phyloP scores from a whole-genome alignment of 495 filamentous ascomycete genomes.

The Lasiosphaeria hispida region DNA sequence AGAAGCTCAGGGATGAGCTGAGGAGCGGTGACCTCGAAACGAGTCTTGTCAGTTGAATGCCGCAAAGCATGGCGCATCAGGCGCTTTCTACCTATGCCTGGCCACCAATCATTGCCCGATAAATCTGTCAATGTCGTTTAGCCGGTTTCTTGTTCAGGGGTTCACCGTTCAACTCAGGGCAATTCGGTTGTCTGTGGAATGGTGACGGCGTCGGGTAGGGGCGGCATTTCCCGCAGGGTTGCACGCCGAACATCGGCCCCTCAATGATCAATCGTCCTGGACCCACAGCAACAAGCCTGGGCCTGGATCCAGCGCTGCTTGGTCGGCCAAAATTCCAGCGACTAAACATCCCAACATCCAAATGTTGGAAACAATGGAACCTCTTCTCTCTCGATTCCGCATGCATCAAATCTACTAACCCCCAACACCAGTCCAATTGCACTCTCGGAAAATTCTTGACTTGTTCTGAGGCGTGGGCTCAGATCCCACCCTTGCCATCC shows the following conservation, averaged over 20 bases:
- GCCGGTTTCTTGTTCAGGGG: not conserved
- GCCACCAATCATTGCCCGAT: not conserved
- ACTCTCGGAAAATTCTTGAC: too few species aligned
- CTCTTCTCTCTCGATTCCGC: too few species aligned
- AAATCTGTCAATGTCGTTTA: not conserved
- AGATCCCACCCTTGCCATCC: too few species aligned
- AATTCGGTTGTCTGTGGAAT: not conserved
- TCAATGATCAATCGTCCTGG: too few species aligned
- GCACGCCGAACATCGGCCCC: slow-evolving; percentile 6
- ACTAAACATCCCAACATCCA: too few species aligned
- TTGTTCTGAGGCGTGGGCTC: too few species aligned
- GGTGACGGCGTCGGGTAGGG: not conserved
- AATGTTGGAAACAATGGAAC: too few species aligned
- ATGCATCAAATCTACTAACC: too few species aligned
- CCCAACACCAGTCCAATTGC: too few species aligned
- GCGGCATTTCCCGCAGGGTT: slow-evolving; percentile 4
- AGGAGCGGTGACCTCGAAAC: slow-evolving; percentile 4
- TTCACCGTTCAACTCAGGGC: not conserved
- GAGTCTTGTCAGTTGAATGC: slow-evolving; percentile 9
- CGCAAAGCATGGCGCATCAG: slow-evolving; percentile 23
- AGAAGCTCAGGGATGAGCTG: not conserved
- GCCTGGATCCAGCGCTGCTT: too few species aligned
- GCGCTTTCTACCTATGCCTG: not conserved
- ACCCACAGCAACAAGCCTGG: too few species aligned
- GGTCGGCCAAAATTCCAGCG: too few species aligned